Conservation (phyloP, 208 protist species). For the Acanthamoeba rhysodes region DNA sequence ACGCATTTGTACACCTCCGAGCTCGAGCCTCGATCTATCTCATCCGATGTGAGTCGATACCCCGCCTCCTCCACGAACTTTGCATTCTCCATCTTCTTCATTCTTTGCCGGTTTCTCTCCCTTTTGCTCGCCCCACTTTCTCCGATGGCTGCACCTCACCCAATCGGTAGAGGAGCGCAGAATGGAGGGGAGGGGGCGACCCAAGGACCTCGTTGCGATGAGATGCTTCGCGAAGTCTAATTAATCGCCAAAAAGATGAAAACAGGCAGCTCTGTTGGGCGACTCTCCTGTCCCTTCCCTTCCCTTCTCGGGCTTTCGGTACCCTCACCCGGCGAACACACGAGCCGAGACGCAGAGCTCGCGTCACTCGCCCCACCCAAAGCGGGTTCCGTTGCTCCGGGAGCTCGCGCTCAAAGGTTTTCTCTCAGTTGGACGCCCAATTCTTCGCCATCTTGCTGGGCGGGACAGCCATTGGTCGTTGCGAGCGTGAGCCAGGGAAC, state of each 20-base stretch:
- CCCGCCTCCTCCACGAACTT: conserved; percentile 13
- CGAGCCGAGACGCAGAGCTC: no score
- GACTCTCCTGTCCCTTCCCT: no score
- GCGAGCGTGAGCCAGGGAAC: not conserved
- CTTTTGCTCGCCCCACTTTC: not conserved
- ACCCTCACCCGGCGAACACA: no score
- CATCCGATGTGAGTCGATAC: not conserved
- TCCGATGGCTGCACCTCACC: not conserved
- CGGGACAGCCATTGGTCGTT: not conserved
- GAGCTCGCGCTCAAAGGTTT: not conserved
- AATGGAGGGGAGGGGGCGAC: no score
- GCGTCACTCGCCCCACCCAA: no score
- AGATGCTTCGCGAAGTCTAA: not conserved
- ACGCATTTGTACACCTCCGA: conserved; percentile 37
- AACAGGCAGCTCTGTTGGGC: no score
- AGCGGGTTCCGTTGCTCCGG: not conserved
- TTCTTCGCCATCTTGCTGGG: not conserved
- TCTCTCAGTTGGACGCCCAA: not conserved
- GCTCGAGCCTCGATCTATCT: conserved; percentile 1
- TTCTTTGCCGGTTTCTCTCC: not conserved
- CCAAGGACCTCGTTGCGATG: not conserved
- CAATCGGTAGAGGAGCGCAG: no score
- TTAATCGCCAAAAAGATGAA: not conserved
- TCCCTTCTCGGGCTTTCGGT: no score
- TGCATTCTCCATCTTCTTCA: conserved; percentile 46